These are phyloP conservation scores for Nakataea oryzae DNA, from an alignment of 2,329 filamentous ascomycete species.

Conservation along the genomic window DNA sequence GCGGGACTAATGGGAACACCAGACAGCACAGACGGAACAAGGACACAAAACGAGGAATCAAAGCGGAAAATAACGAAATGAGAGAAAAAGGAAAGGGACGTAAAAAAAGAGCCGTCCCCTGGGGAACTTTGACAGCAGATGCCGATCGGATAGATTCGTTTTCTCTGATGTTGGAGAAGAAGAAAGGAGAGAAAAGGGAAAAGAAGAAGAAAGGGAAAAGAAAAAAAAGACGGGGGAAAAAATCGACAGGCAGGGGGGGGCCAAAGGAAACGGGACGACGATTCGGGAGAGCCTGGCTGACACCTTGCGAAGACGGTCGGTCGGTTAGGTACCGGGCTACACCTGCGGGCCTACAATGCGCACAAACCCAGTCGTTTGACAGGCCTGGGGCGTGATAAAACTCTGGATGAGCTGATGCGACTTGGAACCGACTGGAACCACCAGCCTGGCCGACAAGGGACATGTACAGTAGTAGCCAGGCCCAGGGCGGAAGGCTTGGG, in stretches of 20 bases:
- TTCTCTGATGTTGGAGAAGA: slow-evolving; percentile 3
- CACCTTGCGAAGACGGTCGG: not conserved
- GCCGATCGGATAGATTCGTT: slow-evolving; percentile 21
- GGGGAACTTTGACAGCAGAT: slow-evolving; percentile 22
- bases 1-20: not conserved
- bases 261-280: slow-evolving; percentile 6
- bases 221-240: not conserved
- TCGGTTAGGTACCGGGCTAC: too few relatives aligned
- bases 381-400: not conserved
- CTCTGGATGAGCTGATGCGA: not conserved
- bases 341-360: not conserved
- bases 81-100: slow-evolving; percentile 30
- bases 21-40: not conserved
- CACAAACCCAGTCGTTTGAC: not conserved
- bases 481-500: not conserved
- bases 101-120: slow-evolving; percentile 26
- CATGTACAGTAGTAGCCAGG: too few relatives aligned
- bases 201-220: slow-evolving; percentile 7
- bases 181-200: slow-evolving; percentile 5
- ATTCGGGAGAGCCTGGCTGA: not conserved
- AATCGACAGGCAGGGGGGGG: slow-evolving; percentile 4
- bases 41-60: slow-evolving; percentile 6
- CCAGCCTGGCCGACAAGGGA: too few relatives aligned
- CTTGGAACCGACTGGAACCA: too few relatives aligned
- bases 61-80: slow-evolving; percentile 18